Percentiles rank a stretch among this genome's conserved stretches.
Evolutionary conservation across 2,329 filamentous ascomycete genomes (phyloP).

Genomic region (Neonectria magnoliae): DNA sequence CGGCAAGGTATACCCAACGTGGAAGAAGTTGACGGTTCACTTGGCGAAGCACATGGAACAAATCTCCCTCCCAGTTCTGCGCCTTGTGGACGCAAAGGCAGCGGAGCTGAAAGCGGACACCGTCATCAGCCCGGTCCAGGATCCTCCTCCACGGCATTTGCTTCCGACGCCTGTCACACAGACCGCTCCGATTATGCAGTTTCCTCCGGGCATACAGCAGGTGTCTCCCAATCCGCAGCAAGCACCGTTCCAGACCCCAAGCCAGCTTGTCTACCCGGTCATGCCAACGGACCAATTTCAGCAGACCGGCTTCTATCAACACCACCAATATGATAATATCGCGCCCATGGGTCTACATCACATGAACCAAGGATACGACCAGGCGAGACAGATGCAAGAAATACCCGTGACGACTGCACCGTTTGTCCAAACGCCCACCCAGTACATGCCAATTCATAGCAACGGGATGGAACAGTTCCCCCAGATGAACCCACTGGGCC

Average conservation of each 20-base stretch:
- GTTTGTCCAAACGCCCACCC: constrained; percentile 36
- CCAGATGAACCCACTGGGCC: constrained; percentile 46
- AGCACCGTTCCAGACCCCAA: constrained; percentile 29
- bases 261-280: constrained; percentile 41
- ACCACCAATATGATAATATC: constrained; percentile 42
- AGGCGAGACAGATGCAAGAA: constrained; percentile 37
- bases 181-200: constrained; percentile 32
- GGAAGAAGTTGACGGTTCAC: constrained; percentile 96
- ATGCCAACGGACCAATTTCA: constrained; percentile 42
- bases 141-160: constrained; percentile 51
- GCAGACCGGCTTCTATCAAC: constrained; percentile 38
- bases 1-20: constrained; percentile 79
- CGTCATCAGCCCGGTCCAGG: constrained; percentile 74
- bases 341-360: constrained; percentile 39
- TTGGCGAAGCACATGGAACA: constrained; percentile 95
- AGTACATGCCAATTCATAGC: constrained; percentile 41
- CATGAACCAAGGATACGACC: constrained; percentile 41
- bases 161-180: constrained; percentile 42
- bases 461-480: constrained; percentile 46
- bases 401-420: constrained; percentile 38
- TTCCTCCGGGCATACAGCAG: constrained; percentile 33
- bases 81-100: constrained; percentile 60
- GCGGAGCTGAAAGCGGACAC: constrained; percentile 67
- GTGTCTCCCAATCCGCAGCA: constrained; percentile 33
- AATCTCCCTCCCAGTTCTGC: constrained; percentile 83